Evolutionary conservation across 2,329 filamentous ascomycete species (phyloP), one percentile per base, ranked within the genome.

Genomic region (Curvularia eragrostidis): DNA sequence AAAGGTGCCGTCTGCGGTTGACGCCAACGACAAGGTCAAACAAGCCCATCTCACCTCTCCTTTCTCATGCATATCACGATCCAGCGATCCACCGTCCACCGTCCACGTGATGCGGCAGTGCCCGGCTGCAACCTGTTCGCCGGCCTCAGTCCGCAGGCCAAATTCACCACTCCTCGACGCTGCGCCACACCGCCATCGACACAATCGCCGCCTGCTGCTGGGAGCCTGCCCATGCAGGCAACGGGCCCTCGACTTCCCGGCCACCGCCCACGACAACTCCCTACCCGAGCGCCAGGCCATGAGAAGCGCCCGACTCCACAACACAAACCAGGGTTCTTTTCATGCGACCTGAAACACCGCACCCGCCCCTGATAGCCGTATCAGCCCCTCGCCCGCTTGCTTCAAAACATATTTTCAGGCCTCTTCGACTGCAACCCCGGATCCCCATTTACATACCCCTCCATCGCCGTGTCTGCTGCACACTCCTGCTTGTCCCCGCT

Each of bases 321-420:
- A 50, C 50, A 53, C 58, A 52, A 52, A 52, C 56, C 56, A 41
- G 62, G 54, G 44, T 63, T 58, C 54, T 51, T 61, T 64, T 66
- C 59, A 67, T 69, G 65, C 67, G 59, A 67, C 65, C 68, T 74
- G 72, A 75, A 75, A 75, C 73, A 63, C 50, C 63, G 65, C 66
- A 62, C 59, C 64, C 68, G 66, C 72, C 72, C 73, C 73, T 74
- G 69, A 68, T 66, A 59, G 58, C 52, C 62, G 56, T 49, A 62
- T 60, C 55, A 28, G 57, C 47, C 58, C 58, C 68, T 66, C 63
- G 63, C 61, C 63, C 26, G 50, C 50, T 62, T 66, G 68, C 61
- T 63, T 71, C 69, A 70, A 71, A 72, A 69, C 67, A 68, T 64
- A 69, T 68, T 67, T 66, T 58, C 58, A 39, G 54, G 61, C 63